These are phyloP conservation scores for Populus hybrid DNA, from an alignment of 441 rosid genomes.

Conservation along the genomic window DNA sequence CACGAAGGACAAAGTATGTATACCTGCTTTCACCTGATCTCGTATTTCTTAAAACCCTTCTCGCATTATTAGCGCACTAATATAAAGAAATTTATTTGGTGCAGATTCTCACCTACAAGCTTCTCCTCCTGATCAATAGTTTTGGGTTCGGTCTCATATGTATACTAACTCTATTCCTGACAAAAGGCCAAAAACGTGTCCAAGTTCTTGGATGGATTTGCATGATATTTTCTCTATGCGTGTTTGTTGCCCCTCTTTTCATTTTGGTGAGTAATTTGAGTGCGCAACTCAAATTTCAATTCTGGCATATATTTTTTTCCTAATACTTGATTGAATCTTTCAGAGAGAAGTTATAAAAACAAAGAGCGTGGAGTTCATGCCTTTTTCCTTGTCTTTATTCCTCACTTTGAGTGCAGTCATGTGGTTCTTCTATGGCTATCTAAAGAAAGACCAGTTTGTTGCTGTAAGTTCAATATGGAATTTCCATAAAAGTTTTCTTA, in stretches of 20 bases:
- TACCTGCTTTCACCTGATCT: slow-evolving; percentile 1
- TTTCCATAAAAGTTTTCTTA: not conserved
- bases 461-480: slow-evolving; percentile 39
- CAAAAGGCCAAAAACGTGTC: slow-evolving; percentile 37
- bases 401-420: slow-evolving; percentile 69
- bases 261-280: slow-evolving; percentile 42
- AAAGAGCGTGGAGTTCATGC: slow-evolving; percentile 86
- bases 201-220: slow-evolving; percentile 68
- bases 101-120: slow-evolving; percentile 51
- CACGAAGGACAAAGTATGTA: slow-evolving; percentile 74
- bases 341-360: slow-evolving; percentile 80
- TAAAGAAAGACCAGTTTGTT: slow-evolving; percentile 49
- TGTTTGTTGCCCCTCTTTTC: slow-evolving; percentile 69
- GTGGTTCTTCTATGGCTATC: slow-evolving; percentile 78
- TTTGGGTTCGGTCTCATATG: slow-evolving; percentile 53
- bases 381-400: slow-evolving; percentile 58
- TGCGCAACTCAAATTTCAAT: no score
- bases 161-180: slow-evolving; percentile 37
- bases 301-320: not conserved
- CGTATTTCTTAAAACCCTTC: not conserved
- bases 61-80: not conserved
- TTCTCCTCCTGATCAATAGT: slow-evolving; percentile 44
- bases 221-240: slow-evolving; percentile 56
- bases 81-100: not conserved
- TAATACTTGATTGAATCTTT: not conserved